phyloP scores from a whole-genome alignment of 106 monocot species.

The Triglochin maritima region DNA sequence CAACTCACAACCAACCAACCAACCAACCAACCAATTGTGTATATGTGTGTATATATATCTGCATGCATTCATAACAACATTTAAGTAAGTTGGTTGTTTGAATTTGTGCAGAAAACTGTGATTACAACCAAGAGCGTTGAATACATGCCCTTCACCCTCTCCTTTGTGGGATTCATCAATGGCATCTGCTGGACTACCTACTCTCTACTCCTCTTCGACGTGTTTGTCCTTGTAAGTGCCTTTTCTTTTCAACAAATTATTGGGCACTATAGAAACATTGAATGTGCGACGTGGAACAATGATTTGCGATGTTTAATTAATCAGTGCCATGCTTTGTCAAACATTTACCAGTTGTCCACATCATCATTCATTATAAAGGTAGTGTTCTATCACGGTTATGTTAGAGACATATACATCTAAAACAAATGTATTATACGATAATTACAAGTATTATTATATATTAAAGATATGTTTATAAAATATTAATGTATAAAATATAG shows the following conservation, averaged over 20 bases:
- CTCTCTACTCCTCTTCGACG: slow-evolving; percentile 38
- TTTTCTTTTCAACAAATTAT: background rate
- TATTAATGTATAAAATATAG: too few species aligned
- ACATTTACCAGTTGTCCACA: too few species aligned
- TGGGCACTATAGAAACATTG: too few species aligned
- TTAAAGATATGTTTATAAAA: too few species aligned
- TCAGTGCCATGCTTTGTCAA: too few species aligned
- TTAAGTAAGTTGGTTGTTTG: background rate
- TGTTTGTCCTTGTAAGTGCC: slow-evolving; percentile 27
- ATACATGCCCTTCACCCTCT: slow-evolving; percentile 50
- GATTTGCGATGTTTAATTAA: too few species aligned
- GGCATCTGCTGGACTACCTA: slow-evolving; percentile 45
- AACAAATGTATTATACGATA: too few species aligned
- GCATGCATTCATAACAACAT: background rate
- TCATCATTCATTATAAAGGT: too few species aligned
- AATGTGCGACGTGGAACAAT: too few species aligned
- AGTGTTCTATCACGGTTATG: too few species aligned
- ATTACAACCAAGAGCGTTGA: slow-evolving; percentile 41
- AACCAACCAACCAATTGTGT: background rate
- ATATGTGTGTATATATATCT: background rate
- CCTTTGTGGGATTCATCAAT: slow-evolving; percentile 39
- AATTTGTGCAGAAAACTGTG: slow-evolving; percentile 27
- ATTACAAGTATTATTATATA: too few species aligned
- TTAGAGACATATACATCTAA: too few species aligned
- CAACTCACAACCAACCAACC: background rate